Conservation (phyloP, 345 rosid species). For the Eucalyptus victrix region DNA sequence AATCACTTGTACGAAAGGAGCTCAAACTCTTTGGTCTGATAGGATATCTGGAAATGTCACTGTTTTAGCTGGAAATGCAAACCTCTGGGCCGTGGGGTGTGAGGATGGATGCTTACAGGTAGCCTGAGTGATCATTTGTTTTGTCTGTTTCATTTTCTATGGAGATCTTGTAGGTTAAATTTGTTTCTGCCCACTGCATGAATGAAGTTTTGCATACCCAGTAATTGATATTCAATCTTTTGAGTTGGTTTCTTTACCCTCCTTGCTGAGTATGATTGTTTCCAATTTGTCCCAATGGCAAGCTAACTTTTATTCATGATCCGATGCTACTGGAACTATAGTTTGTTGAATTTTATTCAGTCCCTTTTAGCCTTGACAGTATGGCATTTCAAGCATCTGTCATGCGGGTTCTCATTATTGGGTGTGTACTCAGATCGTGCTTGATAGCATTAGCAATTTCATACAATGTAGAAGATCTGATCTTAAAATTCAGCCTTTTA, state of each 20-base stretch:
- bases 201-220: background rate
- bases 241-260: background rate
- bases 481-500: background rate
- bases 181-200: background rate
- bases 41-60: constrained; percentile 82
- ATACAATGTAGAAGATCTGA: background rate
- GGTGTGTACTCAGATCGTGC: background rate
- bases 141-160: background rate
- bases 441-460: background rate
- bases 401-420: background rate
- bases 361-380: background rate
- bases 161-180: background rate
- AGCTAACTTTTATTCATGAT: background rate
- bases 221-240: background rate
- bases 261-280: background rate
- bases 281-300: background rate
- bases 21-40: constrained; percentile 83
- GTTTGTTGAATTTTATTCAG: background rate
- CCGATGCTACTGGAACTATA: background rate
- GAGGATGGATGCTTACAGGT: constrained; percentile 98
- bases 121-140: background rate
- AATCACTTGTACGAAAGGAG: constrained; percentile 60
- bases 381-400: background rate
- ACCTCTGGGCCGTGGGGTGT: constrained; percentile 98
- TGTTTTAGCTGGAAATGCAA: constrained; percentile 92